These are phyloP conservation scores for Melanogaster broomeanus DNA, from an alignment of 768 basidiomycete species.

Conservation along the genomic window DNA sequence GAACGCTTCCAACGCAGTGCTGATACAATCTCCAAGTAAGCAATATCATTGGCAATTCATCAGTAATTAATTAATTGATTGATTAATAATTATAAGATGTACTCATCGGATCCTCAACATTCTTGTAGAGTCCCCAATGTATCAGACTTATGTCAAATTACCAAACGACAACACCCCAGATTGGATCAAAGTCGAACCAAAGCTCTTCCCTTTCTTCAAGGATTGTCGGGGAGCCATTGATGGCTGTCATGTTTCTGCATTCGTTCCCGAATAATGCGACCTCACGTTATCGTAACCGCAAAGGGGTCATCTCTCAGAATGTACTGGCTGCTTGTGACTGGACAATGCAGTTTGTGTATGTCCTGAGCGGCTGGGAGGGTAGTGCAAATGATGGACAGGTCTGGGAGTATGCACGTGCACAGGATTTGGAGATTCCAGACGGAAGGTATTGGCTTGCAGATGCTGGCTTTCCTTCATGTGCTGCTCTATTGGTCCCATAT, in stretches of 20 bases:
- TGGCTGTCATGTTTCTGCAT: background rate
- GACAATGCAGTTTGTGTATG: constrained; percentile 7
- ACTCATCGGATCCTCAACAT: background rate
- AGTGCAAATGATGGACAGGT: constrained; percentile 8
- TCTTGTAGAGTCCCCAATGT: background rate
- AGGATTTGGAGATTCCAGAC: constrained; percentile 1
- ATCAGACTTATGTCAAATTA: background rate
- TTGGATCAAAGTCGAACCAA: background rate
- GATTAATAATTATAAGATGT: too few relatives aligned
- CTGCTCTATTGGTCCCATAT: constrained; percentile 39
- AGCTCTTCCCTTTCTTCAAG: background rate
- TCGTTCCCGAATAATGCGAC: background rate
- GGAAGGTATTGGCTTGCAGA: constrained; percentile 1
- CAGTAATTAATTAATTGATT: too few relatives aligned
- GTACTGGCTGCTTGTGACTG: constrained; percentile 10
- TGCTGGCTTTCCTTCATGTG: constrained; percentile 2
- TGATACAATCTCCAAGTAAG: background rate
- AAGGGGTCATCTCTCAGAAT: constrained; percentile 16
- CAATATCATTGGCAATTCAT: too few relatives aligned
- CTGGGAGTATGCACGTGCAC: background rate
- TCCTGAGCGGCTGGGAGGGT: constrained; percentile 14
- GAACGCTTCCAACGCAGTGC: background rate
- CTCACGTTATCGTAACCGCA: background rate
- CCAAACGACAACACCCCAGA: background rate
- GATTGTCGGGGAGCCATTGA: constrained; percentile 1